phyloP scores from a whole-genome alignment of 441 rosid species.

The Arabidopsis hybrid region DNA sequence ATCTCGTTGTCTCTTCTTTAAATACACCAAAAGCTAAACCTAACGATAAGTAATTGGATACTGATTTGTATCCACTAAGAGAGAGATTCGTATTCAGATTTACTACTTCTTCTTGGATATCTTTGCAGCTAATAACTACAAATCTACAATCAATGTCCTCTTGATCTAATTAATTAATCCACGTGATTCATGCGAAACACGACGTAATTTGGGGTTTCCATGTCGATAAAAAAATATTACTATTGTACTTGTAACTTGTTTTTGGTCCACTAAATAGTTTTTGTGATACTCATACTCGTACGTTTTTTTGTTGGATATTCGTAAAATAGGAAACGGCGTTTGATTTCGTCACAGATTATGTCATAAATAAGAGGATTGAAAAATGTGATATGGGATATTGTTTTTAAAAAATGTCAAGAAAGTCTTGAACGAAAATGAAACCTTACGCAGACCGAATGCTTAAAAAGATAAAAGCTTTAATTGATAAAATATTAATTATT shows the following conservation, averaged over 20 bases:
- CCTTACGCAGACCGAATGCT: slow-evolving; percentile 4
- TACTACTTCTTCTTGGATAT: slow-evolving; percentile 16
- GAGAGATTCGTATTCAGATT: slow-evolving; percentile 8
- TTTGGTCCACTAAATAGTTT: not conserved
- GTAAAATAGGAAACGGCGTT: not conserved
- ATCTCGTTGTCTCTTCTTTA: slow-evolving; percentile 29
- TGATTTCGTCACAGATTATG: not conserved
- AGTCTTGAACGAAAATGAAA: not conserved
- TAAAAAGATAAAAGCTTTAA: not conserved
- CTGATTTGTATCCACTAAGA: slow-evolving; percentile 12
- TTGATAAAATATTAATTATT: too few species aligned
- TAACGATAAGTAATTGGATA: slow-evolving; percentile 14
- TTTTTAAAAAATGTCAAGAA: not conserved
- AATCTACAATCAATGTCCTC: not conserved
- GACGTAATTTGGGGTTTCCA: not conserved
- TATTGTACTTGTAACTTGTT: not conserved
- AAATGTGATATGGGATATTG: not conserved
- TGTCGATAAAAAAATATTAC: not conserved
- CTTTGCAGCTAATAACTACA: not conserved
- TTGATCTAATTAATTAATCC: slow-evolving; percentile 11
- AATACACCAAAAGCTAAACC: slow-evolving; percentile 15
- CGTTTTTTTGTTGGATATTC: not conserved
- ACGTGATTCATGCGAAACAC: slow-evolving; percentile 41
- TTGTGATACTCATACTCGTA: not conserved
- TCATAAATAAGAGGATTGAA: not conserved